phyloP scores from a whole-genome alignment of 176 grass and related monocot species.

The Calamus simplicifolius region DNA sequence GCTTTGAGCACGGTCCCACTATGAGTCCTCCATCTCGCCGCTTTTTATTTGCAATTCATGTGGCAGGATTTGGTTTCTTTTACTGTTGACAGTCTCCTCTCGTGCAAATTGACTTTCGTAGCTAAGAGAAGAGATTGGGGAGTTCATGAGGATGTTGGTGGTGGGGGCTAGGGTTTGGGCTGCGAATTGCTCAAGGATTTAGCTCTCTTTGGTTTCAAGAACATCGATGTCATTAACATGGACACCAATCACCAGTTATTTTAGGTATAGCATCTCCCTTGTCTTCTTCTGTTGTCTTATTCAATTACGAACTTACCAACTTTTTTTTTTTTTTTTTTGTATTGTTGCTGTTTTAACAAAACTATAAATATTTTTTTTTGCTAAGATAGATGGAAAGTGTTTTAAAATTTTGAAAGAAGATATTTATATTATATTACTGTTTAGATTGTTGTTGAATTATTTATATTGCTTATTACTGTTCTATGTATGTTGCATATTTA shows the following conservation, averaged over 20 bases:
- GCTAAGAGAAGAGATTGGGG: constrained; percentile 72
- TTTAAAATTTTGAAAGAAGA: too few species aligned
- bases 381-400: too few species aligned
- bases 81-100: neutral
- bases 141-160: constrained; percentile 63
- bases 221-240: constrained; percentile 94
- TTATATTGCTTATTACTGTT: too few species aligned
- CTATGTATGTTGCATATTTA: too few species aligned
- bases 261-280: constrained; percentile 40
- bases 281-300: neutral
- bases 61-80: too few species aligned
- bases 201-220: constrained; percentile 88
- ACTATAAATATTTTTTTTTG: too few species aligned
- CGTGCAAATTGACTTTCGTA: constrained; percentile 1
- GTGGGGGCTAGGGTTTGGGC: constrained; percentile 80
- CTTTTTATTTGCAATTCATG: neutral
- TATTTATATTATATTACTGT: too few species aligned
- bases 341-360: too few species aligned
- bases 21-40: constrained; percentile 41
- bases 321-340: too few species aligned
- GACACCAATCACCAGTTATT: constrained; percentile 98
- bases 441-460: too few species aligned
- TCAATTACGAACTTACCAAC: too few species aligned
- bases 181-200: constrained; percentile 98
- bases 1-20: constrained; percentile 50